Percentiles rank a stretch among this genome's conserved stretches.
Evolutionary conservation across 2,329 filamentous ascomycete genomes (phyloP).

Genomic region (Amphichorda felina): DNA sequence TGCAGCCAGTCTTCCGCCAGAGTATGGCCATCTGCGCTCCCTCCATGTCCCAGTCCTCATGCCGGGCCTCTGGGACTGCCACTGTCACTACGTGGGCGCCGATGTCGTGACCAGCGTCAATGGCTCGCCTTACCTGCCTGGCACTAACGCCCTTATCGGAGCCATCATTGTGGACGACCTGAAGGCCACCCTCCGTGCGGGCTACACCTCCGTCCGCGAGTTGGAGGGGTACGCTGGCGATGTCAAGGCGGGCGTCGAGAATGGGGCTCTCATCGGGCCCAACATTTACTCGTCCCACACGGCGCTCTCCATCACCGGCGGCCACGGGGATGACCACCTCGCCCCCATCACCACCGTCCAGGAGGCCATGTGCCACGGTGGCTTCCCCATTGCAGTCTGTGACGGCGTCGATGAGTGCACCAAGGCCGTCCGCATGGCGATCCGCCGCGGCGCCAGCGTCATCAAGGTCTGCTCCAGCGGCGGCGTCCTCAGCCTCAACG

Average conservation of each 20-base stretch:
- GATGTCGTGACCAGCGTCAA: constrained; percentile 8
- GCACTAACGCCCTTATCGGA: constrained; percentile 20
- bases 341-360: constrained; percentile 19
- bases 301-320: constrained; percentile 30
- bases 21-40: constrained; percentile 14
- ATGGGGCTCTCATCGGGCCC: constrained; percentile 28
- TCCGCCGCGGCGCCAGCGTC: constrained; percentile 31
- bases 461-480: constrained; percentile 34
- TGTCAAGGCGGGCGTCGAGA: constrained; percentile 24
- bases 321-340: constrained; percentile 32
- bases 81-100: constrained; percentile 29
- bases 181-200: constrained; percentile 27
- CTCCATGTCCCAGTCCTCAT: constrained; percentile 27
- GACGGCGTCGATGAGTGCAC: constrained; percentile 34
- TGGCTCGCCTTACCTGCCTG: constrained; percentile 10
- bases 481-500: constrained; percentile 28
- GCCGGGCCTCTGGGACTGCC: constrained; percentile 39
- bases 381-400: constrained; percentile 19
- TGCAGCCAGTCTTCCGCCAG: constrained; percentile 10
- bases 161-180: constrained; percentile 27
- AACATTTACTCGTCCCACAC: constrained; percentile 31
- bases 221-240: constrained; percentile 31
- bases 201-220: constrained; percentile 36
- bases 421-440: constrained; percentile 25
- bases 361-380: constrained; percentile 16